Percentiles rank a stretch among this genome's conserved stretches.
These are phyloP conservation scores for Penicillium atrosanguineum DNA, from an alignment of 495 filamentous ascomycete genomes.

Conservation along the genomic window DNA sequence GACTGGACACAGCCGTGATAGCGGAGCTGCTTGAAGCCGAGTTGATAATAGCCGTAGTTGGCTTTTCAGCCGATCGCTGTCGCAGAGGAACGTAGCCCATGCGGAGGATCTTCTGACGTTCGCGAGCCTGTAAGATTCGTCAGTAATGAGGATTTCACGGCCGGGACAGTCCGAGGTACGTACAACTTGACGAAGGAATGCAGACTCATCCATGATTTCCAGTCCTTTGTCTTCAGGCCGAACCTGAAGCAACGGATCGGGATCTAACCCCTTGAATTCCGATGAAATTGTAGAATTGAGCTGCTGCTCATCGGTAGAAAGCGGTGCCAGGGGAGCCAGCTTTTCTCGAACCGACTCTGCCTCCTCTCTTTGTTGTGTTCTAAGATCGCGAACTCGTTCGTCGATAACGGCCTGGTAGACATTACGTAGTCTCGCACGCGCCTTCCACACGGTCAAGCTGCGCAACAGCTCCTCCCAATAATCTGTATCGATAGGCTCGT, in stretches of 20 bases:
- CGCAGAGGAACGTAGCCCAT: constrained; percentile 67
- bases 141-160: neutral
- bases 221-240: constrained; percentile 65
- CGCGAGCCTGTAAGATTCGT: constrained; percentile 42
- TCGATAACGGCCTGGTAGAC: constrained; percentile 77
- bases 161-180: constrained; percentile 13
- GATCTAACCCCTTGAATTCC: constrained; percentile 53
- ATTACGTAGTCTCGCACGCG: constrained; percentile 78
- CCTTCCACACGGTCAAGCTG: constrained; percentile 85
- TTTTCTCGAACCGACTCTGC: constrained; percentile 60
- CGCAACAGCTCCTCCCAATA: constrained; percentile 94
- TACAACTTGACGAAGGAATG: constrained; percentile 59
- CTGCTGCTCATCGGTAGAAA: constrained; percentile 9
- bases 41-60: constrained; percentile 34
- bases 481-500: constrained; percentile 92
- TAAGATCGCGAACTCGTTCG: constrained; percentile 64
- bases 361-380: constrained; percentile 67
- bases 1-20: constrained; percentile 52
- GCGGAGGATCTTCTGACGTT: constrained; percentile 63
- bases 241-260: constrained; percentile 68
- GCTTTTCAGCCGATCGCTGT: constrained; percentile 50
- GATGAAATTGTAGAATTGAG: constrained; percentile 5
- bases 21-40: constrained; percentile 27
- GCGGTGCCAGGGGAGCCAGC: constrained; percentile 46
- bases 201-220: constrained; percentile 59